phyloP scores from a whole-genome alignment of 345 rosid species.

The Crucihimalaya himalaica region DNA sequence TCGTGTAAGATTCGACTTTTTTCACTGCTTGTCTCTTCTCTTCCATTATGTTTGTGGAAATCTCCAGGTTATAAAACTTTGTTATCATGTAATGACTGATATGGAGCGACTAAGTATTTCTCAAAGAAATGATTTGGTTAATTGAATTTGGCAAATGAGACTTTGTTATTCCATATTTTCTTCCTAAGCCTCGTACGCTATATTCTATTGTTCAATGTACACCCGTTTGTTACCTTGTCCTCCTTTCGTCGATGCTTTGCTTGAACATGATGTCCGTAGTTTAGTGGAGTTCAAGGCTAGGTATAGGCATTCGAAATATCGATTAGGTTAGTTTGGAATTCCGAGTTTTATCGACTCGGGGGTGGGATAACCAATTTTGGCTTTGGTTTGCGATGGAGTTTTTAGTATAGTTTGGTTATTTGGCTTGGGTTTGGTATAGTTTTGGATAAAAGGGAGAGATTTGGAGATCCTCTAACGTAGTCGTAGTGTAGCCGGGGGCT shows the following conservation, averaged over 20 bases:
- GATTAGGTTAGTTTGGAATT: not conserved
- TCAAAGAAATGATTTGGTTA: conserved; percentile 7
- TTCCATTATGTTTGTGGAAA: conserved; percentile 11
- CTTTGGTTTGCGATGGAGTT: not conserved
- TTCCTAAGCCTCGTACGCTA: not conserved
- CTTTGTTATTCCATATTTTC: not conserved
- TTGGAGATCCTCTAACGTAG: not conserved
- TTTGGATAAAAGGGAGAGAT: not conserved
- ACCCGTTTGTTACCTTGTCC: not conserved
- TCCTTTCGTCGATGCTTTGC: not conserved
- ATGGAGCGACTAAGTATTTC: conserved; percentile 12
- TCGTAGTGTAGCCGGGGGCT: not conserved
- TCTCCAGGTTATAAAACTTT: conserved; percentile 10
- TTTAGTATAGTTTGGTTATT: not conserved
- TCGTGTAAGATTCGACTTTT: conserved; percentile 55
- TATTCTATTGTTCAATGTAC: not conserved
- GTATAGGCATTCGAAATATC: not conserved
- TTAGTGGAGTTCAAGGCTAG: not conserved
- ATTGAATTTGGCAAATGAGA: conserved; percentile 21
- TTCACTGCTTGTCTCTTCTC: conserved; percentile 10
- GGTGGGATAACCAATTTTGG: not conserved
- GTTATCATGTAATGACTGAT: conserved; percentile 20
- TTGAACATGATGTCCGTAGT: not conserved
- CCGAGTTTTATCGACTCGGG: not conserved
- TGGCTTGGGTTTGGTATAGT: not conserved